phyloP scores from a whole-genome alignment of 176 grass and related monocot species.

The Oryza meridionalis region DNA sequence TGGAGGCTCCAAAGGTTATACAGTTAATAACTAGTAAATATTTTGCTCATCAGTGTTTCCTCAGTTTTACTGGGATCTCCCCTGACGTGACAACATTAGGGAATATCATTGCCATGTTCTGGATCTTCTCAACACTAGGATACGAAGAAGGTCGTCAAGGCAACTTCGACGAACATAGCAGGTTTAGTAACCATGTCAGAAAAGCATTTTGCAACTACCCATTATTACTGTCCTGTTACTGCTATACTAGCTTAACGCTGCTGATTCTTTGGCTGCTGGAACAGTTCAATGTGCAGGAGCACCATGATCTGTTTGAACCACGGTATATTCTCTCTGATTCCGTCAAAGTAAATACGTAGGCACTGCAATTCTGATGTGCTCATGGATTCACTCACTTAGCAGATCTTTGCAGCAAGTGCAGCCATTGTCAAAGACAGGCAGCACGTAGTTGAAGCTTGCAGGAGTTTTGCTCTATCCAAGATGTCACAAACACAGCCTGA shows the following conservation, averaged over 20 bases:
- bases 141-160: slow-evolving; percentile 29
- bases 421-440: slow-evolving; percentile 16
- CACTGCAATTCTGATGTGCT: too few relatives aligned
- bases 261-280: neutral
- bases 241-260: too few relatives aligned
- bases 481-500: neutral
- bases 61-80: slow-evolving; percentile 16
- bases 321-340: neutral
- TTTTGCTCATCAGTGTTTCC: slow-evolving; percentile 35
- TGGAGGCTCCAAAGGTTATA: too few relatives aligned
- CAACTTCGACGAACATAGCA: slow-evolving; percentile 36
- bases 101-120: slow-evolving; percentile 68
- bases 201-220: neutral
- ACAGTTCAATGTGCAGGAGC: neutral
- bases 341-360: neutral
- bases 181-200: neutral
- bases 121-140: slow-evolving; percentile 43
- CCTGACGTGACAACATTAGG: slow-evolving; percentile 57
- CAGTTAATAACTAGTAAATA: neutral
- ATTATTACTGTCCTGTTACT: neutral
- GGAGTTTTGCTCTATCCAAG: neutral
- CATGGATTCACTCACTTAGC: neutral
- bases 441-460: neutral
- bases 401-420: neutral
- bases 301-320: neutral